These are phyloP conservation scores for Trichoderma polysporum DNA, from an alignment of 2,329 filamentous ascomycete species.

Conservation along the genomic window DNA sequence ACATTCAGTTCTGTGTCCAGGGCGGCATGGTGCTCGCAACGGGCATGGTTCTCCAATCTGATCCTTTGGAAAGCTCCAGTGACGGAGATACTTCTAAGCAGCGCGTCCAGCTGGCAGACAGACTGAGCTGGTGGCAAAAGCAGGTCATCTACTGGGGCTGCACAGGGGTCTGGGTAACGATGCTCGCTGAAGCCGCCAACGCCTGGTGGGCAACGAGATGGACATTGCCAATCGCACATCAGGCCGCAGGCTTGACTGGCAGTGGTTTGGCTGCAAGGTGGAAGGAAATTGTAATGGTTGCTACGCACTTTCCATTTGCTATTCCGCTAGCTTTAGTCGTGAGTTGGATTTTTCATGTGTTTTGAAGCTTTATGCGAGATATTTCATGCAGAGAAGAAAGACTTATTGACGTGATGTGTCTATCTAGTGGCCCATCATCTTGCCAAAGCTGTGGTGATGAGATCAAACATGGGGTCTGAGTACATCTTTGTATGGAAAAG, in stretches of 20 bases:
- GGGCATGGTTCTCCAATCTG: slow-evolving; percentile 13
- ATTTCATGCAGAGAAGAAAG: too few species aligned
- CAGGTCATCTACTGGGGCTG: background rate
- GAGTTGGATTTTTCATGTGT: too few species aligned
- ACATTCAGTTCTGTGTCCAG: slow-evolving; percentile 17
- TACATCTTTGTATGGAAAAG: too few species aligned
- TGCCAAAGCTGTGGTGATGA: too few species aligned
- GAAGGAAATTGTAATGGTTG: slow-evolving; percentile 8
- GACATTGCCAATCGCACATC: slow-evolving; percentile 1
- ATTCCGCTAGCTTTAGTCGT: background rate
- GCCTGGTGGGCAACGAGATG: slow-evolving; percentile 19
- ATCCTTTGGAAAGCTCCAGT: background rate
- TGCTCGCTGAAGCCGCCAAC: slow-evolving; percentile 16
- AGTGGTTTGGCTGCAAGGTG: background rate
- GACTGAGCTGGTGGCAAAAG: slow-evolving; percentile 5
- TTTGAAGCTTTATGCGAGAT: too few species aligned
- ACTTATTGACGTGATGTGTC: too few species aligned
- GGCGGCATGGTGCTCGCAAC: slow-evolving; percentile 15
- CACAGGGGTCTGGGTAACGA: slow-evolving; percentile 11
- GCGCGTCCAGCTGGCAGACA: background rate
- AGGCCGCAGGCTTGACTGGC: slow-evolving; percentile 9
- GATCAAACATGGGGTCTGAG: too few species aligned
- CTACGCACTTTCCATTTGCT: slow-evolving; percentile 1
- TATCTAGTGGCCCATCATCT: too few species aligned
- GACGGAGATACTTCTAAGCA: background rate